Evolutionary conservation across 805 yeast species (phyloP).

Genomic region (Saccharomycopsis sp.): DNA sequence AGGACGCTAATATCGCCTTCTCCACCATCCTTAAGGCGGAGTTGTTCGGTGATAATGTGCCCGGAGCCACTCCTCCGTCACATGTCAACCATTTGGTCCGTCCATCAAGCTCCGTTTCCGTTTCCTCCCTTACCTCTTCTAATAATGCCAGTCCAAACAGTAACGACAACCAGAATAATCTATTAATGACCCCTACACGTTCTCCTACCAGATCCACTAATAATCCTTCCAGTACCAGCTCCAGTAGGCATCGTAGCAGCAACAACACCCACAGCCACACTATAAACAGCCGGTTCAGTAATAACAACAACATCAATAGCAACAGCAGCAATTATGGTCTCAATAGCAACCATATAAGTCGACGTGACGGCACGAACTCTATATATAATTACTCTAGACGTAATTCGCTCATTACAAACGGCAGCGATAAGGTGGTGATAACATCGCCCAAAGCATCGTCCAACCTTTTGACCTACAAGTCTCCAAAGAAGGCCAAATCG

Average conservation of each 20-base stretch:
- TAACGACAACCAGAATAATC: neutral
- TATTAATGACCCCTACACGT: neutral
- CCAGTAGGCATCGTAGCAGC: neutral
- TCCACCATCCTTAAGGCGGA: slow-evolving; percentile 83
- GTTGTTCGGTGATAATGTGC: slow-evolving; percentile 81
- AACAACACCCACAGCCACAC: neutral
- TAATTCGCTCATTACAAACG: slow-evolving; percentile 2
- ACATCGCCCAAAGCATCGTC: slow-evolving; percentile 34
- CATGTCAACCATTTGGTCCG: slow-evolving; percentile 4
- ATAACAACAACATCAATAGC: neutral
- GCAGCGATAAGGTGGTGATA: slow-evolving; percentile 5
- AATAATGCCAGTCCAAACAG: neutral
- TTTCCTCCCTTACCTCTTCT: neutral
- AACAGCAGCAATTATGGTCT: neutral
- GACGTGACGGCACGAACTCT: neutral
- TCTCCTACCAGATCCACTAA: neutral
- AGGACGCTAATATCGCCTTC: slow-evolving; percentile 83
- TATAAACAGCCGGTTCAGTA: neutral
- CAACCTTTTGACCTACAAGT: slow-evolving; percentile 68
- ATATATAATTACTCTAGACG: neutral
- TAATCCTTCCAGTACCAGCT: neutral
- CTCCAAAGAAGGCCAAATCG: slow-evolving; percentile 60
- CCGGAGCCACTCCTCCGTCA: slow-evolving; percentile 31
- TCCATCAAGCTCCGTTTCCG: slow-evolving; percentile 21
- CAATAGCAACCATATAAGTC: neutral